phyloP scores from a whole-genome alignment of 1,284 basidiomycete species.

The Sporisorium sorghi region DNA sequence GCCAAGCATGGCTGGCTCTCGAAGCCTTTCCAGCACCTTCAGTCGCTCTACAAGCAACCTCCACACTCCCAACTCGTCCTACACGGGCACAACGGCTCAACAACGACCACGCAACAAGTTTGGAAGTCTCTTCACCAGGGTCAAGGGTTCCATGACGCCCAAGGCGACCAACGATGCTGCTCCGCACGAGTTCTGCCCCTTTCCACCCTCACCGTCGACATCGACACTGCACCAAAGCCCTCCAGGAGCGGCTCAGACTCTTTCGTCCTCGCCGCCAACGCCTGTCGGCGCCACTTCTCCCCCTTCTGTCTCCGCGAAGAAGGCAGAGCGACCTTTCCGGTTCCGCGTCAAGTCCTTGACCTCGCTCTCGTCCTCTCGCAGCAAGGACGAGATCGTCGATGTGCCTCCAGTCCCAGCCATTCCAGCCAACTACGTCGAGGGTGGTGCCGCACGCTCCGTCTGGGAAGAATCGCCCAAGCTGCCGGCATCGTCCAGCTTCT shows the following conservation, averaged over 20 bases:
- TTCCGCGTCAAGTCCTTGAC: conserved; percentile 40
- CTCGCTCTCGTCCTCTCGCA: conserved; percentile 27
- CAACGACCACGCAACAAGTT: conserved; percentile 20
- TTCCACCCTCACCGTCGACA: conserved; percentile 3
- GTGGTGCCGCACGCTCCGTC: conserved; percentile 14
- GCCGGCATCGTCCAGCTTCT: conserved; percentile 18
- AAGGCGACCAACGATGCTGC: conserved; percentile 20
- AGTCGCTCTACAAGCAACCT: conserved; percentile 37
- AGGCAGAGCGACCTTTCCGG: conserved; percentile 21
- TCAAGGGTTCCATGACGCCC: conserved; percentile 31
- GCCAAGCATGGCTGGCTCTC: conserved; percentile 22
- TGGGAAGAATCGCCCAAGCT: conserved; percentile 33
- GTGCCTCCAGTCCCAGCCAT: conserved; percentile 30
- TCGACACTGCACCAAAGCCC: conserved; percentile 3
- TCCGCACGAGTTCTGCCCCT: conserved; percentile 6
- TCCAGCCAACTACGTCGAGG: conserved; percentile 16
- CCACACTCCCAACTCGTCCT: conserved; percentile 3
- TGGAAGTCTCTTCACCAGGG: conserved; percentile 27
- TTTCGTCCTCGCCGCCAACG: conserved; percentile 5
- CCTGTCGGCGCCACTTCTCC: neutral
- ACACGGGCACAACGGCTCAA: conserved; percentile 10
- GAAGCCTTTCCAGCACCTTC: conserved; percentile 30
- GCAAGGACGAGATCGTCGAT: conserved; percentile 11
- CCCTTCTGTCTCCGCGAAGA: neutral
- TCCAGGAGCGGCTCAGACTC: neutral